These are phyloP conservation scores for Plenodomus tracheiphilus DNA, from an alignment of 2,329 filamentous ascomycete species.

Conservation along the genomic window DNA sequence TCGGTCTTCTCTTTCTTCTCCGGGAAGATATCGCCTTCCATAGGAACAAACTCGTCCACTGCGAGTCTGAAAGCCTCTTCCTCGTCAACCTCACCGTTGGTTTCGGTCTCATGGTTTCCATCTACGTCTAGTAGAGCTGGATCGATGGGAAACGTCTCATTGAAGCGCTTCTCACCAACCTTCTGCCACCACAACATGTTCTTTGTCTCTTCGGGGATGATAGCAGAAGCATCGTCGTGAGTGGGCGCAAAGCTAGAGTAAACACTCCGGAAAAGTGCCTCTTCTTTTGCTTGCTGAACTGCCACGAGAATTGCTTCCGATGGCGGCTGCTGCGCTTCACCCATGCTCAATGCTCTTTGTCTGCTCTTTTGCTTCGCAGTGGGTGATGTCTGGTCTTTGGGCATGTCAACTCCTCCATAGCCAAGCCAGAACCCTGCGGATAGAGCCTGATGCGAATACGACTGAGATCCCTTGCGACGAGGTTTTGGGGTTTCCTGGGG, in stretches of 20 bases:
- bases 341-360: constrained; percentile 70
- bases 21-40: constrained; percentile 26
- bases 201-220: constrained; percentile 69
- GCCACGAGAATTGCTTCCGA: constrained; percentile 46
- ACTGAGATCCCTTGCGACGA: constrained; percentile 45
- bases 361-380: constrained; percentile 69
- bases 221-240: constrained; percentile 71
- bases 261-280: constrained; percentile 73
- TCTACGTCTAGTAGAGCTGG: constrained; percentile 47
- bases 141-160: constrained; percentile 64
- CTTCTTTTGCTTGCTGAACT: constrained; percentile 65
- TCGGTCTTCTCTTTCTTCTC: constrained; percentile 43
- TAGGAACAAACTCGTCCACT: constrained; percentile 43
- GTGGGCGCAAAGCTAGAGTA: constrained; percentile 81
- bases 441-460: constrained; percentile 69
- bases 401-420: constrained; percentile 54
- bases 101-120: constrained; percentile 39
- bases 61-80: constrained; percentile 43
- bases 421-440: constrained; percentile 67
- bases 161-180: constrained; percentile 66
- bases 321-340: constrained; percentile 60
- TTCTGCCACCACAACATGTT: constrained; percentile 78
- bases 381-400: constrained; percentile 58
- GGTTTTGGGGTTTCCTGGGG: constrained; percentile 57
- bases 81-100: constrained; percentile 42